phyloP scores from a whole-genome alignment of 176 grass and related monocot genomes.

The Miscanthus lutarioriparius region DNA sequence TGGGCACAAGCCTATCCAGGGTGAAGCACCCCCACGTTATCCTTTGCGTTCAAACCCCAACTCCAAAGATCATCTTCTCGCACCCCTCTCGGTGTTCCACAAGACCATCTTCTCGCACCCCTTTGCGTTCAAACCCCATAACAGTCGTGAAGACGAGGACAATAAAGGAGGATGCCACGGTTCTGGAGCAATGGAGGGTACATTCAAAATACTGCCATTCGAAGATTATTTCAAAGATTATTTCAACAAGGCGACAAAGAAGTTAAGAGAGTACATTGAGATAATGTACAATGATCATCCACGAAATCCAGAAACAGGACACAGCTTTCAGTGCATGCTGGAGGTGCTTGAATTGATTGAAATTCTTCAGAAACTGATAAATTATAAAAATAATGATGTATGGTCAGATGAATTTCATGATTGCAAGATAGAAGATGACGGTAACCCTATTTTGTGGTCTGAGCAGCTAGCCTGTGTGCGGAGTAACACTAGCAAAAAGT shows the following conservation, averaged over 20 bases:
- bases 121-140: neutral
- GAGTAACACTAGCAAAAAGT: constrained; percentile 13
- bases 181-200: neutral
- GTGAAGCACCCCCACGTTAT: neutral
- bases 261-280: neutral
- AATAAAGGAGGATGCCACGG: neutral
- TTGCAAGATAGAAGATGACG: constrained; percentile 21
- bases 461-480: neutral
- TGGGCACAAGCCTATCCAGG: neutral
- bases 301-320: constrained; percentile 33
- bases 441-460: constrained; percentile 6
- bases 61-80: neutral
- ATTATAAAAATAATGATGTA: constrained; percentile 4
- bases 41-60: neutral
- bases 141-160: neutral
- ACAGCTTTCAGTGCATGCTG: constrained; percentile 35
- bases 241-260: neutral
- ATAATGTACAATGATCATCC: constrained; percentile 43
- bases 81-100: neutral
- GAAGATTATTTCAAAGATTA: constrained; percentile 24
- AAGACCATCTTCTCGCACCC: neutral
- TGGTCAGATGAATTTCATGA: constrained; percentile 31
- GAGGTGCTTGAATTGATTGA: constrained; percentile 33
- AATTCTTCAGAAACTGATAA: constrained; percentile 31
- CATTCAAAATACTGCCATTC: neutral